Evolutionary conservation across 176 grass and related monocot species (phyloP).

Genomic region (Ensete ventricosum): DNA sequence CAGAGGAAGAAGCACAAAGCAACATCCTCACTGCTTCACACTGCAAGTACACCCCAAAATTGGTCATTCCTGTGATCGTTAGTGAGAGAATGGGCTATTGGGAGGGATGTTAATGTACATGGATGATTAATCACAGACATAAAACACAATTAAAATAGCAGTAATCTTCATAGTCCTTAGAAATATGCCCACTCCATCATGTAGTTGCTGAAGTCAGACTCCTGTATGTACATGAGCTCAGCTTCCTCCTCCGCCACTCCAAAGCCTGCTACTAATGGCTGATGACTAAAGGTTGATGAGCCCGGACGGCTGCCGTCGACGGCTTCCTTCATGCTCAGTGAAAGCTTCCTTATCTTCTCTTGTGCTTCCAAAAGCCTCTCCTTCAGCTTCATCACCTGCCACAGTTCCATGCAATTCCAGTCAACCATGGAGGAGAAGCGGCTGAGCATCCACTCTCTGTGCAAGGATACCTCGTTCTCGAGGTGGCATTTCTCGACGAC

Average conservation of each 20-base stretch:
- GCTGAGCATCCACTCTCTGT: background rate
- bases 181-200: background rate
- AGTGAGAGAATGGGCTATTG: no score
- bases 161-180: background rate
- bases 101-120: background rate
- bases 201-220: background rate
- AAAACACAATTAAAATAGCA: background rate
- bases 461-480: conserved; percentile 50
- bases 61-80: no score
- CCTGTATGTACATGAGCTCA: background rate
- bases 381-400: conserved; percentile 60
- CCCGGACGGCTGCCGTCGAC: background rate
- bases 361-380: conserved; percentile 43
- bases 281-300: background rate
- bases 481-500: conserved; percentile 79
- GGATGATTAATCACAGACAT: background rate
- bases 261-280: background rate
- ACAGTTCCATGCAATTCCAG: background rate
- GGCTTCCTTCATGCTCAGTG: background rate
- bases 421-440: background rate
- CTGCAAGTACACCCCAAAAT: no score
- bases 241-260: background rate
- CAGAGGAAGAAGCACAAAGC: no score
- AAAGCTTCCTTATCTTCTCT: conserved; percentile 50
- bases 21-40: no score